These are phyloP conservation scores for Chytriomyces hyalinus DNA, from an alignment of 192 early-diverging fungal genomes.

Conservation along the genomic window DNA sequence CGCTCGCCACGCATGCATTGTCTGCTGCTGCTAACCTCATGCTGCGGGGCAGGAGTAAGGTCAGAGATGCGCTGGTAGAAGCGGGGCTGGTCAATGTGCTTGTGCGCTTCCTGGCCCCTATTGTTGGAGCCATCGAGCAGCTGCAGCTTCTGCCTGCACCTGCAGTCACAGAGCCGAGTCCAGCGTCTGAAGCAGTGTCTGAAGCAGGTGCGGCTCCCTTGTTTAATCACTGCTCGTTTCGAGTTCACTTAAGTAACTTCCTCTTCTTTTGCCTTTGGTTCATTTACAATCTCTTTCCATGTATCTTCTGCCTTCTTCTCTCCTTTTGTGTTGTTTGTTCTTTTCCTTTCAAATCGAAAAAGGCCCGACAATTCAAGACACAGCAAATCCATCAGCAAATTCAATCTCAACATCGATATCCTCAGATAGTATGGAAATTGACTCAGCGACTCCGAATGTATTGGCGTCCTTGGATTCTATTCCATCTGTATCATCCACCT, in stretches of 20 bases:
- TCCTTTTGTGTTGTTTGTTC: too few species aligned
- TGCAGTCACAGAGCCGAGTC: too few species aligned
- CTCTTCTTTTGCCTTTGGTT: too few species aligned
- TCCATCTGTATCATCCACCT: background rate
- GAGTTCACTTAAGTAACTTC: too few species aligned
- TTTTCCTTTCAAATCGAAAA: too few species aligned
- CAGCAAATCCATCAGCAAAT: too few species aligned
- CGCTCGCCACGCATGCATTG: slow-evolving; percentile 31
- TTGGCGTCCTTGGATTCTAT: background rate
- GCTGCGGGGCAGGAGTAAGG: slow-evolving; percentile 77
- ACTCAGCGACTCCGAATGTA: background rate
- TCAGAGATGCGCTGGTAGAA: slow-evolving; percentile 82
- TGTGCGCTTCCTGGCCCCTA: slow-evolving; percentile 70
- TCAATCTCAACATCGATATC: background rate
- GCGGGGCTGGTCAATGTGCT: slow-evolving; percentile 85
- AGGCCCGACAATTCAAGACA: too few species aligned
- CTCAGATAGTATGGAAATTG: background rate
- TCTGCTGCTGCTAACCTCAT: slow-evolving; percentile 84
- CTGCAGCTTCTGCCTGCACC: slow-evolving; percentile 8
- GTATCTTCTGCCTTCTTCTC: too few species aligned
- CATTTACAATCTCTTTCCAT: too few species aligned
- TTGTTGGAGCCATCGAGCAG: slow-evolving; percentile 30
- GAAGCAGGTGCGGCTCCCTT: too few species aligned
- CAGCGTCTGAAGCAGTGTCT: too few species aligned
- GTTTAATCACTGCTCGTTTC: too few species aligned